Base-by-base conservation (phyloP, 352 stramenopile genomes). In the Elongisporangium anandrum region DNA sequence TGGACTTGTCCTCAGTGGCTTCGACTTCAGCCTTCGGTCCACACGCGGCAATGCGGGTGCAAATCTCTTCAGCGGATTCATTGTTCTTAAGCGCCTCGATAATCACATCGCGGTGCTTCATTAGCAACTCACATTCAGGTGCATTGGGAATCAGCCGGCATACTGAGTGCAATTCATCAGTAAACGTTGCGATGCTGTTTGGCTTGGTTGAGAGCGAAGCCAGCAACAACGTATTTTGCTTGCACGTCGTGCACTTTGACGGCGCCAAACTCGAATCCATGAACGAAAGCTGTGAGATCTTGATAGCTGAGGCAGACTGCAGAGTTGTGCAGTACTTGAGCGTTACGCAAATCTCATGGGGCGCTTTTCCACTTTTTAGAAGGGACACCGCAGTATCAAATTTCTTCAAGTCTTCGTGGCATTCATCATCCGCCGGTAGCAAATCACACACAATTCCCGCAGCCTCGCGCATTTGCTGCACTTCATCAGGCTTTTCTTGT, bases 401-500 rank as follows among this genome's bases (percentile, higher is more conserved):
- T 56, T 85, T 78, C 57, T 87, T 85, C 20, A 90, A 52, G 49
- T 90, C 70, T 38, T 73, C 24, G 54, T 90, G 79, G 45, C 83
- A 92, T 79, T 90, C 57, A 50, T 92, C 83, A 16, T 88, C 77
- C 22, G 68, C 57, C 50, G 81, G 77, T 57, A 88, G 66, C n/a
- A 90, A 59, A 24, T 85, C 69, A 24, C 83, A 92, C 15, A 90
- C 67, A 50, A 88, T 78, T 10, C 77, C 81, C 22, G 79, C 80
- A 51, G 74, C 72, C 65, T 90, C 70, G 20, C 75, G 80, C 47
- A 88, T 66, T 61, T 88, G 65, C 47, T 81, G 69, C 2, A 90
- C 66, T 71, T 89, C 60, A 19, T 86, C 79, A 13, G 83, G 75
- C 54, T 85, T 79, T 22, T 80, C 57, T 21, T 74, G 68, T 8